Conservation (phyloP, 495 filamentous ascomycete genomes). For the Pyrenopolyporus hunteri region DNA sequence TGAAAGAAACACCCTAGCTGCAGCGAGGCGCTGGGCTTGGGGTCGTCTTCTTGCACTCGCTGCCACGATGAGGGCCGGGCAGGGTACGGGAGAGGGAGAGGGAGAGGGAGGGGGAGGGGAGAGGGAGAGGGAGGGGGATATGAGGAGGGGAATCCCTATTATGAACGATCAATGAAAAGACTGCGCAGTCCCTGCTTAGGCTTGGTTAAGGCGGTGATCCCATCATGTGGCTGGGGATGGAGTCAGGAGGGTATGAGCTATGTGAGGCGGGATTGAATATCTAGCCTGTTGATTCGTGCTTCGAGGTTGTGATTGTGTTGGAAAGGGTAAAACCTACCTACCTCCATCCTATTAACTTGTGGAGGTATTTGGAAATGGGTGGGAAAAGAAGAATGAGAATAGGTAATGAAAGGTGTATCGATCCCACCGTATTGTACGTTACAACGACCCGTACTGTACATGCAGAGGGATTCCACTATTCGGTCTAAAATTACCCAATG, state of each 20-base stretch:
- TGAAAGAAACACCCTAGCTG: slow-evolving; percentile 32
- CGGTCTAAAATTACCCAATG: slow-evolving; percentile 20
- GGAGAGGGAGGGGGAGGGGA: not conserved
- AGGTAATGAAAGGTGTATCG: not conserved
- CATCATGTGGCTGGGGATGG: slow-evolving; percentile 25
- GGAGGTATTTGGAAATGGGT: no score
- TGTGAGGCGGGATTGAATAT: not conserved
- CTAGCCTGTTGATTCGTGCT: slow-evolving; percentile 19
- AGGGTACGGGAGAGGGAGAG: slow-evolving; percentile 2
- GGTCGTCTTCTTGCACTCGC: slow-evolving; percentile 27
- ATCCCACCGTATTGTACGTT: slow-evolving; percentile 1
- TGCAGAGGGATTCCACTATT: slow-evolving; percentile 7
- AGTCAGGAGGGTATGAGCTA: slow-evolving; percentile 22
- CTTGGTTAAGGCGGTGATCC: slow-evolving; percentile 14
- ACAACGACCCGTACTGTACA: not conserved
- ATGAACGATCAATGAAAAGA: slow-evolving; percentile 23
- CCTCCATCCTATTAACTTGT: not conserved
- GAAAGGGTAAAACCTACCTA: not conserved
- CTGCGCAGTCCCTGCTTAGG: not conserved
- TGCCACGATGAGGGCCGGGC: slow-evolving; percentile 10
- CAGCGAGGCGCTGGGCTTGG: slow-evolving; percentile 27
- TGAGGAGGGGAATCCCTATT: slow-evolving; percentile 2
- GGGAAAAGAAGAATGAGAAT: no score
- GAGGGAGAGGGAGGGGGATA: not conserved
- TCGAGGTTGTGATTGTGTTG: not conserved